Evolutionary conservation across 139 green algal genomes (phyloP), one percentile per base, ranked within the genome.

Genomic region (Spirogloea muscicola): DNA sequence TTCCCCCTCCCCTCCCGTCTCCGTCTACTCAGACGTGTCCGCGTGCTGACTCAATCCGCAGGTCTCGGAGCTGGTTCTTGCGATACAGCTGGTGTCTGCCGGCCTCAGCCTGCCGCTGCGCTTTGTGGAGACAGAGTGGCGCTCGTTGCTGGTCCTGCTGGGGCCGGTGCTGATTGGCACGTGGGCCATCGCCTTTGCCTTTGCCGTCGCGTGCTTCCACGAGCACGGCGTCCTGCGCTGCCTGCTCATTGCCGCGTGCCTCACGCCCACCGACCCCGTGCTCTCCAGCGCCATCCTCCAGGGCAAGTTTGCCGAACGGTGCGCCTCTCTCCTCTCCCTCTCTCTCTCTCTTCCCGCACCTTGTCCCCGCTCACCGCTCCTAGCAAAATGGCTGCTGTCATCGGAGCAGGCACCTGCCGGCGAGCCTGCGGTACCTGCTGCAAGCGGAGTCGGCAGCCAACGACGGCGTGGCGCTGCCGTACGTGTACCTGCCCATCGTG

Each of bases 221-320:
- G 60, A 42, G 6, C 31, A 16, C 44, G 52, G 52, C 31, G 25
- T 68, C 21, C 38, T 52, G 34, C 37, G 4, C 18, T 76, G 68
- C 31, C 68, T 76, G 41, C 39, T 61, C 4, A 70, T 76, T 2
- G 68, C 51, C 10, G 68, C 68, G 29, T 70, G 51, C 34, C 51
- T 76, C 51, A 76, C 68, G 58, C 68, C 68, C 37, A 76, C 68
- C 5, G 68, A 76, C 31, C 68, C 68, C 5, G 51, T 76, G 25
- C 49, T 76, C 13, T 49, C 68, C 39, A 58, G 34, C n/a, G 68
- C 68, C 33, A 16, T 76, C 39, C 25, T 76, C 29, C 31, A 76
- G 49, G 68, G 68, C 39, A 49, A 51, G 18, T 76, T 69, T 36
- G 68, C 68, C 68, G 68, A 63, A 52, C 9, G n/a, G 68, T 76